A percentile compares a stretch with the other conserved stretches of the same genome.
These are phyloP conservation scores for Babesia gibsoni DNA, from an alignment of 169 alveolate species.

Conservation along the genomic window DNA sequence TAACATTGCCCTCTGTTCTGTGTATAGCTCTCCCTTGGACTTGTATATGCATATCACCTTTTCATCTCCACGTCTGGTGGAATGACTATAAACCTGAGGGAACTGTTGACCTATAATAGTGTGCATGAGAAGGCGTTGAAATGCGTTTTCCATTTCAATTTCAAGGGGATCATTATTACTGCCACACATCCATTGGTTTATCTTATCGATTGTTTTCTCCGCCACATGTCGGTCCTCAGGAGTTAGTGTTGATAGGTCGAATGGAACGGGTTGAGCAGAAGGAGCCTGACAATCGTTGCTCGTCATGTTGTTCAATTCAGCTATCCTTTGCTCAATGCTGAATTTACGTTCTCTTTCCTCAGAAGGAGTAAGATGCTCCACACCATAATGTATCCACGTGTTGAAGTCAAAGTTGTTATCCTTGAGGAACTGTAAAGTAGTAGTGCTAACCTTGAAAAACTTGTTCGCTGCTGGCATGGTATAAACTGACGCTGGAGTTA, in stretches of 20 bases:
- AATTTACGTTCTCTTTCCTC: constrained; percentile 72
- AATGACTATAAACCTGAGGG: constrained; percentile 75
- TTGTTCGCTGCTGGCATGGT: constrained; percentile 76
- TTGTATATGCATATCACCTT: constrained; percentile 70
- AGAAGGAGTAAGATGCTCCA: constrained; percentile 74
- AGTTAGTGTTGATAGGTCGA: constrained; percentile 23
- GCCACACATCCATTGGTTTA: constrained; percentile 48
- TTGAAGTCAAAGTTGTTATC: constrained; percentile 84
- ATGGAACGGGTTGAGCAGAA: not conserved
- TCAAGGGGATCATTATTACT: constrained; percentile 64
- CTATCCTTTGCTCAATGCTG: constrained; percentile 52
- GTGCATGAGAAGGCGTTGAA: constrained; percentile 81
- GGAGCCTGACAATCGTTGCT: constrained; percentile 11
- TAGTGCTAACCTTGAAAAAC: constrained; percentile 73
- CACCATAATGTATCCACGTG: constrained; percentile 80
- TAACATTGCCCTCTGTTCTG: constrained; percentile 61
- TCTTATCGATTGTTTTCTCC: constrained; percentile 57
- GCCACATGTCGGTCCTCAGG: constrained; percentile 70
- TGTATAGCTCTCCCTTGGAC: constrained; percentile 73
- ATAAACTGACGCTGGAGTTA: constrained; percentile 80
- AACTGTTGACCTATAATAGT: constrained; percentile 79
- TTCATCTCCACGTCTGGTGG: constrained; percentile 69
- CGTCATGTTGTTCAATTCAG: constrained; percentile 54
- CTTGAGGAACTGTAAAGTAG: constrained; percentile 75
- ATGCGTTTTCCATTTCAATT: constrained; percentile 80